Evolutionary conservation across 2,329 filamentous ascomycete species (phyloP), one percentile per base, ranked within the genome.

Genomic region (Colletotrichum lindemuthianum): DNA sequence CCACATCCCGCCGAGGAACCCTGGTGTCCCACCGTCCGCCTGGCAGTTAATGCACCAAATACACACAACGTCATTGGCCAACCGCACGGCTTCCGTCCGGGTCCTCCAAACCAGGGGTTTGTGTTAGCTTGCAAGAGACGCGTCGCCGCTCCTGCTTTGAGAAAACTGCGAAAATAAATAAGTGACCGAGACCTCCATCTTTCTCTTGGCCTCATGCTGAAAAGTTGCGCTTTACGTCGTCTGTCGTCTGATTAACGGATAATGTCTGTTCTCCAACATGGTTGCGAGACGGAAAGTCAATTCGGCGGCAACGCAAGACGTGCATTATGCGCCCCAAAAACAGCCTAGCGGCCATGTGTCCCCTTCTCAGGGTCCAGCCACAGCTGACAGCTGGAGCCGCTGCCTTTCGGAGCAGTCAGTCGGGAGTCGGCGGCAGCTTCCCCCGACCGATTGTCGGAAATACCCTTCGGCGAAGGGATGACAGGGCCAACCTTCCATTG

Each of bases 391-490:
- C 24, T 24, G 24, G 24, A 4, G 24, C 24, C 5, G 4, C n/a
- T n/a, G n/a, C 32, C 45, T n/a, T 32, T 11, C 9, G 16, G 12
- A 4, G n/a, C 43, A 34, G 53, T 56, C 53, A 41, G 53, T 43
- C 24, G 24, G 53, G n/a, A 16, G 55, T 58, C 55, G 55, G 54
- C 54, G 54, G 24, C 55, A 58, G 55, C 37, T n/a, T 58, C 24
- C 55, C 55, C 55, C 55, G 55, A 50, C 55, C 37, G 55, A 58
- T 58, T 45, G 24, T 50, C 55, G 55, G 55, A 58, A 50, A 41
- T 58, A 58, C 55, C 37, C 37, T 58, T 58, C 55, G 55, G 55
- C 55, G 2, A 32, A 49, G 37, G 55, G 37, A 40, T 16, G 45
- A 15, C 33, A n/a, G 33, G 15, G 48, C 36, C 53, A 37, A 36